Evolutionary conservation across 2,329 filamentous ascomycete genomes (phyloP), one percentile per base, ranked within the genome.

Genomic region (Fusarium hostae): DNA sequence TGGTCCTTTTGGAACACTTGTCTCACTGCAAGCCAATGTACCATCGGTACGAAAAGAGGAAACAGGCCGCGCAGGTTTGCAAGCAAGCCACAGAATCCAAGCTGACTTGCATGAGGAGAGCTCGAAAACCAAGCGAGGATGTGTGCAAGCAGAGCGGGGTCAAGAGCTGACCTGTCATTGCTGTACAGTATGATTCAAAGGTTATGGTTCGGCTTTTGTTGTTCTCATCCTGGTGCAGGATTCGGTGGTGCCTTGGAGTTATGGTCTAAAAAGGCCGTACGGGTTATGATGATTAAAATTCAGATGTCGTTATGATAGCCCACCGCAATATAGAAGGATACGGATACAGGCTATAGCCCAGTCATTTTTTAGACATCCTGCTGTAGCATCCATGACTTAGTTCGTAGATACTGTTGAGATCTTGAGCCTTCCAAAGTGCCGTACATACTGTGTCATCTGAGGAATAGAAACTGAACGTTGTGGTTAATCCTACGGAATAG

Each of bases 91-190:
- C 28, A 65, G 56, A 40, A 60, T 63, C 43, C 58, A 66, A 62
- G 66, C 66, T 77, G 73, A 70, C 60, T 66, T 70, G 62, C 63
- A 75, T 70, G 45, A 48, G 37, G 47, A 70, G 60, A 43, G 59
- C 52, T 66, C 43, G 54, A 64, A 52, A 66, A 54, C 57, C 44
- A 67, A 72, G 50, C 54, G 54, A 62, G 47, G 62, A 59, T 63
- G 65, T 60, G 60, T 43, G 62, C 56, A 57, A 54, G 64, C 56
- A 39, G 71, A 66, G 71, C 63, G 67, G 75, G 69, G 72, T 51
- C 55, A 50, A 64, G 55, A 65, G 60, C 41, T 72, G 73, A 70
- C 72, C 54, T 70, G 56, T 73, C 66, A 72, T 63, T 66, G 63
- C 63, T 75, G 64, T 69, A 75, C 71, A 71, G 68, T 68, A 70